These are phyloP conservation scores for Paecilomyces sp. DNA, from an alignment of 2,329 filamentous ascomycete genomes.

Conservation along the genomic window DNA sequence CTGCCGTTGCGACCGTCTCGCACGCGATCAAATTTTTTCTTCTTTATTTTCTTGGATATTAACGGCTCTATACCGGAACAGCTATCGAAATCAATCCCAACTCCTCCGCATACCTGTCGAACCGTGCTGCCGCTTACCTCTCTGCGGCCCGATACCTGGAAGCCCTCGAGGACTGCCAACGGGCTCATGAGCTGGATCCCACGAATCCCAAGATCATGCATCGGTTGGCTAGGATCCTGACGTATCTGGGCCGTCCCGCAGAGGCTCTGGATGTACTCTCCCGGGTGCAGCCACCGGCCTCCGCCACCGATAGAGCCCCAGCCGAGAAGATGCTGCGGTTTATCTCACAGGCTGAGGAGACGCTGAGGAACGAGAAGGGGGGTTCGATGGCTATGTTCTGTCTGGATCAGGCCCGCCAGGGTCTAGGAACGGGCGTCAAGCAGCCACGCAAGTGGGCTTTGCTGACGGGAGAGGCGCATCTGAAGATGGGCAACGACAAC, in stretches of 20 bases:
- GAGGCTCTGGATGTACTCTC: constrained; percentile 79
- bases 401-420: constrained; percentile 79
- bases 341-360: constrained; percentile 70
- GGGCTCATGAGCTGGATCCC: constrained; percentile 75
- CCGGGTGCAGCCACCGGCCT: constrained; percentile 71
- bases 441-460: constrained; percentile 91
- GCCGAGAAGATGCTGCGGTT: constrained; percentile 80
- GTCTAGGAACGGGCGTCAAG: constrained; percentile 65
- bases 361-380: constrained; percentile 64
- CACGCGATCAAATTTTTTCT: background rate
- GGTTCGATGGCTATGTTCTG: constrained; percentile 90
- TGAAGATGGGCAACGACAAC: constrained; percentile 88
- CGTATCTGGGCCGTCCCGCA: constrained; percentile 73
- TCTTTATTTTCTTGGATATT: background rate
- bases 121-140: constrained; percentile 92
- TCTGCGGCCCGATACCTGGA: constrained; percentile 70
- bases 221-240: constrained; percentile 83
- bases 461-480: constrained; percentile 82
- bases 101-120: constrained; percentile 85
- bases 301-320: constrained; percentile 76
- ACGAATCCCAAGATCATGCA: constrained; percentile 82
- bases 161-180: constrained; percentile 80
- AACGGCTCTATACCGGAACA: constrained; percentile 31
- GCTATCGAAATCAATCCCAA: constrained; percentile 81
- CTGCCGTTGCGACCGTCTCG: background rate